phyloP scores from a whole-genome alignment of 1,139 yeast genomes.

The Blastobotrys illinoisensis region DNA sequence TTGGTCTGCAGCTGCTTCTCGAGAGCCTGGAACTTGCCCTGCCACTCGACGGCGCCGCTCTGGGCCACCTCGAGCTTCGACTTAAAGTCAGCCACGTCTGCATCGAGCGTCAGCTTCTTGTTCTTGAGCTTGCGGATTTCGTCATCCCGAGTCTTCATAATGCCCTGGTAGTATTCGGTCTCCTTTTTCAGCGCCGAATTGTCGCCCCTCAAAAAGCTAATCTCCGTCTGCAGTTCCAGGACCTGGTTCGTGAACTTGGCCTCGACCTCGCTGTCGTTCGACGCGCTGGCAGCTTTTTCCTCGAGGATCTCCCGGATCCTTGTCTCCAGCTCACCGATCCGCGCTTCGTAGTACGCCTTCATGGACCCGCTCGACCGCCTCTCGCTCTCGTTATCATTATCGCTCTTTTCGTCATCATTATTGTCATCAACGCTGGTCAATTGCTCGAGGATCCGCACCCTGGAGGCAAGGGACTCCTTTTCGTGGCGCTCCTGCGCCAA shows the following conservation, averaged over 20 bases:
- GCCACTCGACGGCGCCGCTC: constrained; percentile 15
- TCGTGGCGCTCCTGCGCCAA: constrained; percentile 23
- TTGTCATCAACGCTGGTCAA: background rate
- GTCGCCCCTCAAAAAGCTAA: constrained; percentile 22
- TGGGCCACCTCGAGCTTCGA: constrained; percentile 16
- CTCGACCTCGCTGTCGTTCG: constrained; percentile 3
- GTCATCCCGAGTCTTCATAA: constrained; percentile 18
- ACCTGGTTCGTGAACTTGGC: constrained; percentile 12
- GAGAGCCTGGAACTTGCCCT: constrained; percentile 14
- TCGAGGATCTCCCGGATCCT: constrained; percentile 10
- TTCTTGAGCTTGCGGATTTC: constrained; percentile 14
- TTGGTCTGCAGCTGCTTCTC: constrained; percentile 18
- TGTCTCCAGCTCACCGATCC: constrained; percentile 20
- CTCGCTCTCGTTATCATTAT: background rate
- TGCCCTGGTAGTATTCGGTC: constrained; percentile 18
- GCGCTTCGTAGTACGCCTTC: constrained; percentile 14
- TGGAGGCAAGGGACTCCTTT: constrained; percentile 17
- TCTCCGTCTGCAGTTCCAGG: constrained; percentile 22
- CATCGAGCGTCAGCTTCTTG: constrained; percentile 18
- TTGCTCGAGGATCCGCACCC: constrained; percentile 9
- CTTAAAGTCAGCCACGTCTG: constrained; percentile 14
- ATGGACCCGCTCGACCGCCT: constrained; percentile 4
- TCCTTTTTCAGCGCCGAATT: constrained; percentile 20
- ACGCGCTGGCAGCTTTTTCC: constrained; percentile 5
- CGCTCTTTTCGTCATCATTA: background rate